Evolutionary conservation across 2,329 filamentous ascomycete genomes (phyloP), one percentile per base, ranked within the genome.

Genomic region (Bimuria novae-zelandiae): DNA sequence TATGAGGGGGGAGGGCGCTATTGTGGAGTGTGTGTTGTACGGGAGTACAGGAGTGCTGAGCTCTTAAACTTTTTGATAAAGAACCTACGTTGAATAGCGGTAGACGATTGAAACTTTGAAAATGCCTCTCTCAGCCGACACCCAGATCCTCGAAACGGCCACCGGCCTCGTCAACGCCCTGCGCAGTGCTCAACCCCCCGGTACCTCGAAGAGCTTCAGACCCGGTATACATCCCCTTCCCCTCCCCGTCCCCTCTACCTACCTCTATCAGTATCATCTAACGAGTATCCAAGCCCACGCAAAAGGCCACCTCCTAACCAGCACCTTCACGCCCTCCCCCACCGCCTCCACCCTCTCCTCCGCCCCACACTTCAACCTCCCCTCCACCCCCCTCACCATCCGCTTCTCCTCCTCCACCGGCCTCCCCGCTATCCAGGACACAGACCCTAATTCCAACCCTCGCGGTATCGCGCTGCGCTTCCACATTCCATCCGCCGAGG

Each of bases 351-450:
- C 65, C 7, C 77, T 85, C 17, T 78, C 76, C 27, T 72, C 55
- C 17, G 81, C 81, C 7, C 72, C 73, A 3, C 80, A 84, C 64
- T 81, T 84, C 67, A 76, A 69, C 54, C 54, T 58, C 12, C 53
- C 76, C 1, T 74, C 73, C 17, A 81, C 79, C 1, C 76, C 79
- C 2, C 59, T 83, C 49, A 75, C 76, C 25, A 71, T 74, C 5
- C 80, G 82, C 57, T 83, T 83, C 70, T 81, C 79, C 17, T 79
- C 76, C 59, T 79, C 76, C 11, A 82, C 79, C 2, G 81, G 80
- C 2, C 63, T 82, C 27, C 81, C 81, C 3, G 54, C 72, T 1
- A 76, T 84, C 53, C 77, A 80, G 1, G 81, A 83, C 61, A 76
- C 71, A 5, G 76, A 80, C 39, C 58, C 74, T 8, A 77, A 77